Evolutionary conservation across 805 yeast species (phyloP).

Genomic region (Lachancea mirantina): DNA sequence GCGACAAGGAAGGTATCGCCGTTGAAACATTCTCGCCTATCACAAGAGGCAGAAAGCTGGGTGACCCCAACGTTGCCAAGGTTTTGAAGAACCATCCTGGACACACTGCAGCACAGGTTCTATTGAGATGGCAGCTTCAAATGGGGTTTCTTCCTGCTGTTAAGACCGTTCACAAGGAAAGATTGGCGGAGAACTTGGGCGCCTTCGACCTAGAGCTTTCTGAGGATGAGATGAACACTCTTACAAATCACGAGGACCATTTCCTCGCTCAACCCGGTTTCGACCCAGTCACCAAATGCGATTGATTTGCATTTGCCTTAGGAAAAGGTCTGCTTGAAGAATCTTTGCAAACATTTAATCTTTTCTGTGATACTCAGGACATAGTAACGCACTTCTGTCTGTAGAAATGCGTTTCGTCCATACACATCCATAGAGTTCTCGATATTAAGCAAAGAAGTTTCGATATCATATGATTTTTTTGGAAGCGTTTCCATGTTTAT

Average conservation of each 20-base stretch:
- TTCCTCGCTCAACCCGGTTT: constrained; percentile 1
- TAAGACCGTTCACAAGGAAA: constrained; percentile 54
- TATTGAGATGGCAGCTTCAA: constrained; percentile 72
- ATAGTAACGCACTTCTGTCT: constrained; percentile 17
- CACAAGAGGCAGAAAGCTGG: constrained; percentile 38
- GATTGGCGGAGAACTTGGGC: constrained; percentile 51
- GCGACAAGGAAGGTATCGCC: constrained; percentile 45
- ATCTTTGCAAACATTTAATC: constrained; percentile 10
- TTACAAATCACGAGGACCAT: constrained; percentile 5
- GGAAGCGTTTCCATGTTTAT: constrained; percentile 7
- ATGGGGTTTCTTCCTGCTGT: constrained; percentile 65
- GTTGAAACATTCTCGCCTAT: constrained; percentile 69
- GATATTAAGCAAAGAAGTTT: constrained; percentile 18
- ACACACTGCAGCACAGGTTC: constrained; percentile 53
- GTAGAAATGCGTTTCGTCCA: constrained; percentile 3
- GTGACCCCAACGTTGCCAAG: constrained; percentile 39
- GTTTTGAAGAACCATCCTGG: constrained; percentile 47
- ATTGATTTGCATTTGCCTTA: no score
- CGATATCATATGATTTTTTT: constrained; percentile 15
- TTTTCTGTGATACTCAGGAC: constrained; percentile 24
- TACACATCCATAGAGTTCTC: constrained; percentile 18
- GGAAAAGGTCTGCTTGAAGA: constrained; percentile 2
- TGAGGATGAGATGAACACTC: constrained; percentile 5
- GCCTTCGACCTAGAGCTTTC: constrained; percentile 21
- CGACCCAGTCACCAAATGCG: constrained; percentile 7